Percentiles rank a stretch among this genome's conserved stretches.
Conservation (phyloP, 495 filamentous ascomycete genomes). For the Aspergillus biplanus region DNA sequence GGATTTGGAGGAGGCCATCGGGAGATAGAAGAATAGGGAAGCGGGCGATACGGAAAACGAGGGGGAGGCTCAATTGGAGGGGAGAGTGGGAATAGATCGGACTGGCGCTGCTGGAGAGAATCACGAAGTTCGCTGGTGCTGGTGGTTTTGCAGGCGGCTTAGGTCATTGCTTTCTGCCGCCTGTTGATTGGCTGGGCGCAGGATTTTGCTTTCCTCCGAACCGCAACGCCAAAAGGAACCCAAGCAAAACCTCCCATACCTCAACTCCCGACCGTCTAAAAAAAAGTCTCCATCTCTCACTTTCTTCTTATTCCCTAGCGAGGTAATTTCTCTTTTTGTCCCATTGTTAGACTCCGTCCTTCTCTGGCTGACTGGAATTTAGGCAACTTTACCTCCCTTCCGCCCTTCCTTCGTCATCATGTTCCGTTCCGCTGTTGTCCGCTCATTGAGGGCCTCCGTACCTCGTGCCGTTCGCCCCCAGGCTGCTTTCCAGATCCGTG, state of each 20-base stretch:
- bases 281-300: constrained; percentile 15
- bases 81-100: constrained; percentile 25
- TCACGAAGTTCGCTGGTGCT: constrained; percentile 28
- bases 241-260: constrained; percentile 6
- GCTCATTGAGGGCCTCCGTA: constrained; percentile 60
- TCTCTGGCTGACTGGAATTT: neutral
- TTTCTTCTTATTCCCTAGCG: constrained; percentile 24
- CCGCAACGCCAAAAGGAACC: constrained; percentile 27
- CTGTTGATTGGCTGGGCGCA: constrained; percentile 49
- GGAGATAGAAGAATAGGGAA: constrained; percentile 21
- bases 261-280: constrained; percentile 3
- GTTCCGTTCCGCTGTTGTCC: constrained; percentile 84
- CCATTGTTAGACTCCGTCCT: neutral
- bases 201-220: constrained; percentile 45
- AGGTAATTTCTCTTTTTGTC: constrained; percentile 9
- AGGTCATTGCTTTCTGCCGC: constrained; percentile 52
- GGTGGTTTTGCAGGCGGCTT: constrained; percentile 41
- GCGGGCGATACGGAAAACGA: constrained; percentile 18
- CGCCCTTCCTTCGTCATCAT: constrained; percentile 53
- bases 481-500: constrained; percentile 58
- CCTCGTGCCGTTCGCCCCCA: constrained; percentile 59
- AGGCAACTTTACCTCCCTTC: constrained; percentile 27
- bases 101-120: constrained; percentile 18
- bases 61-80: constrained; percentile 28
- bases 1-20: constrained; percentile 58